These are phyloP conservation scores for Syzygium syzygioides DNA, from an alignment of 441 rosid species.

Conservation along the genomic window DNA sequence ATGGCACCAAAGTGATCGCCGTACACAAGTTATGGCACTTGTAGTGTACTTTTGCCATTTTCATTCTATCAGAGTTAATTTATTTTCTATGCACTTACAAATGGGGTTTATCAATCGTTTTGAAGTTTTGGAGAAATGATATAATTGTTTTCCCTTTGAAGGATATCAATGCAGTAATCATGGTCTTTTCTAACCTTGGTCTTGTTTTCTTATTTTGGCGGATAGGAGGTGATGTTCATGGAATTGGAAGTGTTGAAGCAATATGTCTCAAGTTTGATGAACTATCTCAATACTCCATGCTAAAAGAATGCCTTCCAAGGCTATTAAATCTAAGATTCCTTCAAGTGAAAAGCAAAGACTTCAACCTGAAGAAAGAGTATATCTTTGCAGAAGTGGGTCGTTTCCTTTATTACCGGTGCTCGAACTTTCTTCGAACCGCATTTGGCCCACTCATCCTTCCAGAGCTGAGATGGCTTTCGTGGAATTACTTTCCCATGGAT, in stretches of 20 bases:
- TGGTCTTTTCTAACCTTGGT: not conserved
- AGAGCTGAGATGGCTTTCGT: not conserved
- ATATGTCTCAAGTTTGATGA: not conserved
- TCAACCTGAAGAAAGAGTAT: not conserved
- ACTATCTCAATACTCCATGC: not conserved
- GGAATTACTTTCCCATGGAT: not conserved
- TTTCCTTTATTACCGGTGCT: not conserved
- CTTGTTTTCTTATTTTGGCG: not conserved
- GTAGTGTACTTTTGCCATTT: too few species aligned
- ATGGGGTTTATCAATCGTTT: not conserved
- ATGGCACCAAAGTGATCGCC: too few species aligned
- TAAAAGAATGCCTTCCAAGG: not conserved
- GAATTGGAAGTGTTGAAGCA: not conserved
- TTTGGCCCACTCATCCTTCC: not conserved
- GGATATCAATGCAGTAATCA: not conserved
- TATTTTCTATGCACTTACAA: too few species aligned
- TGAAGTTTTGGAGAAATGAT: not conserved
- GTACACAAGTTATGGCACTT: too few species aligned
- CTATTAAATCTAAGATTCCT: not conserved
- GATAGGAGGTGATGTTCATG: not conserved
- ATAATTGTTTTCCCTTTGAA: not conserved
- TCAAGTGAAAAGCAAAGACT: not conserved
- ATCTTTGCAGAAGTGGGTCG: not conserved
- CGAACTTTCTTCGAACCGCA: not conserved
- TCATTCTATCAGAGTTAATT: too few species aligned